Conservation (phyloP, 2,329 filamentous ascomycete genomes). For the Botryotinia globosa region DNA sequence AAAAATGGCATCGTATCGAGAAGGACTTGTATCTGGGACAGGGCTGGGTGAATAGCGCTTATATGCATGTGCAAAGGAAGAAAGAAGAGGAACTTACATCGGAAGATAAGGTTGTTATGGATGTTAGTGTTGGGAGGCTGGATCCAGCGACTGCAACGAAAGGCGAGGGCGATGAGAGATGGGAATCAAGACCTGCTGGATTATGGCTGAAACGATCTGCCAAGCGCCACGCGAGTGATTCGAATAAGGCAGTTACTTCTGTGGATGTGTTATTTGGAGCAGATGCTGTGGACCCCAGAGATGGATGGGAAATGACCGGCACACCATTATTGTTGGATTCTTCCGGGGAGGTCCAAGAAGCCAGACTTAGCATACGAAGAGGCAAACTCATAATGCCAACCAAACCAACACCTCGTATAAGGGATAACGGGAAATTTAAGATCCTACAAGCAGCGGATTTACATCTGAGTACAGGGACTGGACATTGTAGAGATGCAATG, state of each 20-base stretch:
- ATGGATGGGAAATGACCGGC: conserved; percentile 77
- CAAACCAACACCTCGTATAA: conserved; percentile 73
- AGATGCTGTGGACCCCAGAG: conserved; percentile 82
- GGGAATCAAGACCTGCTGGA: conserved; percentile 65
- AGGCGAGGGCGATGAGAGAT: conserved; percentile 53
- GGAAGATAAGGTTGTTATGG: conserved; percentile 63
- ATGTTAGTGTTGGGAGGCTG: conserved; percentile 60
- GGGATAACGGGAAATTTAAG: conserved; percentile 91
- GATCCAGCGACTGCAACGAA: conserved; percentile 55
- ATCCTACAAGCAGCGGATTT: conserved; percentile 96
- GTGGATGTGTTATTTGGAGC: conserved; percentile 69
- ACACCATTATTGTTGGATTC: conserved; percentile 70
- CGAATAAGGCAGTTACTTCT: conserved; percentile 54
- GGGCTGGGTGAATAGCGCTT: conserved; percentile 64
- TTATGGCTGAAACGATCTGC: conserved; percentile 59
- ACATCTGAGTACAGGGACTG: conserved; percentile 87
- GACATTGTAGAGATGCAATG: conserved; percentile 80
- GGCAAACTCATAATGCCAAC: conserved; percentile 62
- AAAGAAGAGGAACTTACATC: conserved; percentile 62
- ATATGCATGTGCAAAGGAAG: conserved; percentile 66
- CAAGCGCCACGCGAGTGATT: conserved; percentile 50
- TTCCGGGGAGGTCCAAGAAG: conserved; percentile 59
- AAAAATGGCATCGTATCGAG: conserved; percentile 62
- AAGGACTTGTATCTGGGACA: conserved; percentile 68
- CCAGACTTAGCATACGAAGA: conserved; percentile 74